phyloP scores from a whole-genome alignment of 1,284 basidiomycete species.

The Ustilago hordei region DNA sequence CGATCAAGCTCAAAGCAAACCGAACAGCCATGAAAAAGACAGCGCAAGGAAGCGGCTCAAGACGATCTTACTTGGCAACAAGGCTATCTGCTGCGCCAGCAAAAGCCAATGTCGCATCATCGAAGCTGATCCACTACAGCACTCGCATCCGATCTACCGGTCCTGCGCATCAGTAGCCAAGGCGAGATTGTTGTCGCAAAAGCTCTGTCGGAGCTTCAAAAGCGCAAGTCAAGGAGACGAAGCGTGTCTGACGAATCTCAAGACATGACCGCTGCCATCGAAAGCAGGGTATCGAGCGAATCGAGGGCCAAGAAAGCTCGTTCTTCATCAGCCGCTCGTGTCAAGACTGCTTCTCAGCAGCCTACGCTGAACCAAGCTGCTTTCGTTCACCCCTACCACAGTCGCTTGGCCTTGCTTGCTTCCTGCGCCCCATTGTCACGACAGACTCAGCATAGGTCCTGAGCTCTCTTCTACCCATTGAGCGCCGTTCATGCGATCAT shows the following conservation, averaged over 20 bases:
- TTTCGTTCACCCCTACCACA: slow-evolving; percentile 33
- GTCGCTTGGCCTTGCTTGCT: slow-evolving; percentile 25
- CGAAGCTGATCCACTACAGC: not conserved
- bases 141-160: not conserved
- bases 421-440: not conserved
- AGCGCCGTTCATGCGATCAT: not conserved
- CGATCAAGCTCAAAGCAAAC: slow-evolving; percentile 7
- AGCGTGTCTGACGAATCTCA: not conserved
- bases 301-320: not conserved
- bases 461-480: not conserved
- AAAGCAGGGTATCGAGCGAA: not conserved
- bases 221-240: not conserved
- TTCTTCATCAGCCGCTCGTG: not conserved
- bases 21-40: not conserved
- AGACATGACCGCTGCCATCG: not conserved
- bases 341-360: not conserved
- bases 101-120: not conserved
- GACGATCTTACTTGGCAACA: slow-evolving; percentile 30
- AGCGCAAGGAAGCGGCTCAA: not conserved
- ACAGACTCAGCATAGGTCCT: not conserved
- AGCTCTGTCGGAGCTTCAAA: not conserved
- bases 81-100: slow-evolving; percentile 10
- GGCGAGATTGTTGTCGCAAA: slow-evolving; percentile 8
- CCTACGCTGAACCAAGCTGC: slow-evolving; percentile 33
- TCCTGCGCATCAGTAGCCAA: slow-evolving; percentile 18